Base-by-base conservation (phyloP, 345 rosid genomes). In the Sisymbrium altissimum region DNA sequence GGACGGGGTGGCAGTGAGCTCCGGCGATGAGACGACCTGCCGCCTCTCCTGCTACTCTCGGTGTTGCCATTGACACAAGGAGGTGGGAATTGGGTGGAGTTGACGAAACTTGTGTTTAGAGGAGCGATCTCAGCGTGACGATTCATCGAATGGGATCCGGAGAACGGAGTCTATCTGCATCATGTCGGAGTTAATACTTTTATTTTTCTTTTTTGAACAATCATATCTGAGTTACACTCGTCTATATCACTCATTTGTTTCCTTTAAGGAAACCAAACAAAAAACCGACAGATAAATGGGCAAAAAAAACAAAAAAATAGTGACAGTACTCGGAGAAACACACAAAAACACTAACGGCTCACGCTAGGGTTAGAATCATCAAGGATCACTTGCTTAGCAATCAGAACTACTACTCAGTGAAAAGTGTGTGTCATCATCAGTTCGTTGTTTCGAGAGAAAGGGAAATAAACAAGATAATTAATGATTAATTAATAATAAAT, bases 21-120 rank as follows among this genome's bases (percentile, higher is more conserved):
- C 10, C 87, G 91, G 59, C 86, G 87, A 4, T 92, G 81, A 25
- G 92, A 94, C n/a, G 92, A 86, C 25, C 88, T 81, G n/a, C 85
- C 89, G 12, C 56, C 82, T 78, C 94, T 87, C 72, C 81, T 84
- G 57, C 66, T 58, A 64, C 68, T 35, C 11, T 84, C 87, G 56
- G 71, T 76, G 32, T 71, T 63, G 32, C 44, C 66, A 2, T 30
- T 43, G 25, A 7, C 30, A 66, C 44, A 79, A 64, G 74, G 80
- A 11, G 78, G 73, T 11, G 82, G 64, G 36, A 84, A 48, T 70
- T 58, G n/a, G 80, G 79, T 29, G 35, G 35, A 52, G 35, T 10
- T 8, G 56, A 10, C 32, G 56, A 50, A 23, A 27, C 56, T 25
- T 5, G 32, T 23, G 50, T 59, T 83, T 55, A 79, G 45, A 57